phyloP scores from a whole-genome alignment of 1,284 basidiomycete species.

The Sanguinoderma infundibulare region DNA sequence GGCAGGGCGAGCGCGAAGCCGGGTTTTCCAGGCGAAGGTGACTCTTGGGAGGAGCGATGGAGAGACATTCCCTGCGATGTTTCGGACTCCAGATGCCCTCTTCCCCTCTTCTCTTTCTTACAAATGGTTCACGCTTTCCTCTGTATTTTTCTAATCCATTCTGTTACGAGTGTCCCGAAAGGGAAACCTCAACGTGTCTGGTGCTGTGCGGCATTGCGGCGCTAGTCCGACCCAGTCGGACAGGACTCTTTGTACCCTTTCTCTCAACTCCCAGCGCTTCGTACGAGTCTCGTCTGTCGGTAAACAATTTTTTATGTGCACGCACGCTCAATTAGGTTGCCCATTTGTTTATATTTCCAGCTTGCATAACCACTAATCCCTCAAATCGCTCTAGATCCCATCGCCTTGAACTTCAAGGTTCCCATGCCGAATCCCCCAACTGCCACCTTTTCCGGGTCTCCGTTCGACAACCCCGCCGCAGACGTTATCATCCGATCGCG shows the following conservation, averaged over 20 bases:
- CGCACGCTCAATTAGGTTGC: background rate
- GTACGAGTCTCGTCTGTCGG: background rate
- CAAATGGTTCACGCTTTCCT: too few relatives aligned
- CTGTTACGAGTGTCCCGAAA: background rate
- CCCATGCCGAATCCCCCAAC: background rate
- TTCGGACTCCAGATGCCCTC: too few relatives aligned
- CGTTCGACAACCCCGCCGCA: slow-evolving; percentile 15
- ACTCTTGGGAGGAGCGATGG: too few relatives aligned
- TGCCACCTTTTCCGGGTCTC: background rate
- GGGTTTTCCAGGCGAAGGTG: too few relatives aligned
- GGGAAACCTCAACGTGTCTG: background rate
- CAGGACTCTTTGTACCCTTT: background rate
- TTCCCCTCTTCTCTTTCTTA: too few relatives aligned
- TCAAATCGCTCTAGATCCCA: background rate
- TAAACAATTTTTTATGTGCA: background rate
- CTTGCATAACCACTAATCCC: background rate
- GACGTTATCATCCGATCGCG: slow-evolving; percentile 36
- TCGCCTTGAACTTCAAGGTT: background rate
- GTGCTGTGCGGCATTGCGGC: background rate
- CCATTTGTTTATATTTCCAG: background rate
- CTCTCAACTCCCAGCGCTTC: background rate
- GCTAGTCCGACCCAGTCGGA: background rate
- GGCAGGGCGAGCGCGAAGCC: too few relatives aligned
- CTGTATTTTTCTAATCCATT: too few relatives aligned
- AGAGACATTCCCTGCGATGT: too few relatives aligned